Percentiles rank a stretch among this genome's conserved stretches.
These are phyloP conservation scores for Auriscalpium microsporum DNA, from an alignment of 768 basidiomycete genomes.

Conservation along the genomic window DNA sequence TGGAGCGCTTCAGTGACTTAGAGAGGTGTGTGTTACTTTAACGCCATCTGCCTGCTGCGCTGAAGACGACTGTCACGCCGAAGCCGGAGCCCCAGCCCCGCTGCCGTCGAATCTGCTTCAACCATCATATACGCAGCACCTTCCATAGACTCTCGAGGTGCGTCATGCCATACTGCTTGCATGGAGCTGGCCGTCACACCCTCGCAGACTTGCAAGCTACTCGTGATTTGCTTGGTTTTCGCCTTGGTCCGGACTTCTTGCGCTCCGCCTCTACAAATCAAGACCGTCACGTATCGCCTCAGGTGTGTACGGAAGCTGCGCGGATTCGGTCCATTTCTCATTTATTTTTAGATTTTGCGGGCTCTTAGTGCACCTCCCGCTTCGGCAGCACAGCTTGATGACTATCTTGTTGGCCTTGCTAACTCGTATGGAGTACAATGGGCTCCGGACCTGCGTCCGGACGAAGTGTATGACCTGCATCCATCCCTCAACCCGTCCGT, in stretches of 20 bases:
- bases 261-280: conserved; percentile 42
- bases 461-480: conserved; percentile 45
- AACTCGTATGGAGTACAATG: conserved; percentile 46
- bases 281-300: conserved; percentile 45
- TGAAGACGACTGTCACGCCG: not conserved
- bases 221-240: conserved; percentile 45
- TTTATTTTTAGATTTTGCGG: conserved; percentile 35
- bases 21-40: conserved; percentile 33
- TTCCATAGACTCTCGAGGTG: conserved; percentile 52
- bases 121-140: conserved; percentile 58
- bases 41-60: not conserved
- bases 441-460: conserved; percentile 50
- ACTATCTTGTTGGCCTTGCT: conserved; percentile 47
- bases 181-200: not conserved
- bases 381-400: conserved; percentile 47
- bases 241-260: conserved; percentile 49
- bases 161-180: not conserved
- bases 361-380: conserved; percentile 46
- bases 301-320: conserved; percentile 24
- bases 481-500: not conserved
- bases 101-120: conserved; percentile 57
- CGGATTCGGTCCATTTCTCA: not conserved
- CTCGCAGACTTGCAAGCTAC: conserved; percentile 47
- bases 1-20: conserved; percentile 51
- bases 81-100: conserved; percentile 39